Evolutionary conservation across 78 protist genomes (phyloP).

Genomic region (Paulinella micropora): DNA sequence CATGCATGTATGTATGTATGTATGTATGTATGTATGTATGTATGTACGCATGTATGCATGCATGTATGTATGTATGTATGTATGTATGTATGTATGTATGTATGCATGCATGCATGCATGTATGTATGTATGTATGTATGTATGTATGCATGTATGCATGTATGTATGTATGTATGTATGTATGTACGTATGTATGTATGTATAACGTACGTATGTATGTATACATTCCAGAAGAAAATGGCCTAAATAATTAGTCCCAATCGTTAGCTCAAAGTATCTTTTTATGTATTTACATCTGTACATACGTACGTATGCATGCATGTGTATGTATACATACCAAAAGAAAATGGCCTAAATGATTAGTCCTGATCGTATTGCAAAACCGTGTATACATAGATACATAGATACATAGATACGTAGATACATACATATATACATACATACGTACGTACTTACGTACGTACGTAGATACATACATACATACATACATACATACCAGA

Average conservation of each 20-base stretch:
- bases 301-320: no score
- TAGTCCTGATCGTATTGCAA: not conserved
- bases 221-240: constrained; percentile 17
- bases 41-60: not conserved
- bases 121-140: not conserved
- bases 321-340: no score
- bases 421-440: no score
- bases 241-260: constrained; percentile 20
- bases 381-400: no score
- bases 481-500: not conserved
- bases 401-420: no score
- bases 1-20: no score
- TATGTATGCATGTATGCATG: not conserved
- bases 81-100: not conserved
- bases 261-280: not conserved
- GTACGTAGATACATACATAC: no score
- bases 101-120: not conserved
- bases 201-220: no score
- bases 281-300: no score
- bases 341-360: constrained; percentile 20
- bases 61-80: not conserved
- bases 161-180: not conserved
- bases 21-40: not conserved
- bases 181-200: no score
- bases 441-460: no score